Base-by-base conservation (phyloP, 805 yeast species). In the Saccharomyces jurei region DNA sequence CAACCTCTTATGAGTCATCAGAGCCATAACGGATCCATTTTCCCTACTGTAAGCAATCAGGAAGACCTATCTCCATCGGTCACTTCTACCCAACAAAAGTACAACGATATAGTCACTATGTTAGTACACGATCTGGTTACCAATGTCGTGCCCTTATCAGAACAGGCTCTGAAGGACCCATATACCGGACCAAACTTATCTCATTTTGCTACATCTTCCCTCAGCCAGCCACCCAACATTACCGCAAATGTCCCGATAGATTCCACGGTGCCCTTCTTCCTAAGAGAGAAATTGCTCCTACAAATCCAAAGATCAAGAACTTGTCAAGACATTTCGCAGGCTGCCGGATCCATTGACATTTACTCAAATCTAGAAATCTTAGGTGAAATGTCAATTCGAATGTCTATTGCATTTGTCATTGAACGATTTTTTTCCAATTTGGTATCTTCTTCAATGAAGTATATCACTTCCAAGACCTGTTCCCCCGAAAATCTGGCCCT, bases 291-390 rank as follows among this genome's bases (percentile, higher is more conserved):
- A 54, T 58, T 80, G 5, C 63, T 80, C 29, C 66, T 71, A 29
- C 75, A 73, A 50, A 78, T 86, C 52, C 86, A 84, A 60, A 76
- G 81, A 50, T 84, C 90, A 6, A 80, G 80, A 56, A 77, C 86
- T 28, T 84, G 89, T 60, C 73, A 79, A 44, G 81, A 80, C 56
- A 73, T 82, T 26, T 59, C 63, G 22, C 52, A 58, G 14, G 51
- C 60, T 11, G 63, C 61, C 53, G 64, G 66, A 2, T 59, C 67
- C 30, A 54, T 59, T 21, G 66, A 66, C 21, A 50, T 64, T 31
- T 62, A 60, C 57, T 78, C 80, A 21, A 81, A 82, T 58, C 63
- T 84, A 4, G 81, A 78, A 61, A 74, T 68, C 9, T 66, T 87
- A 50, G 96, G 96, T 0, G 74, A 79, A 53, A 70, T 80, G 8